Evolutionary conservation across 2,329 filamentous ascomycete species (phyloP).

Genomic region (Diaporthe vaccinii): DNA sequence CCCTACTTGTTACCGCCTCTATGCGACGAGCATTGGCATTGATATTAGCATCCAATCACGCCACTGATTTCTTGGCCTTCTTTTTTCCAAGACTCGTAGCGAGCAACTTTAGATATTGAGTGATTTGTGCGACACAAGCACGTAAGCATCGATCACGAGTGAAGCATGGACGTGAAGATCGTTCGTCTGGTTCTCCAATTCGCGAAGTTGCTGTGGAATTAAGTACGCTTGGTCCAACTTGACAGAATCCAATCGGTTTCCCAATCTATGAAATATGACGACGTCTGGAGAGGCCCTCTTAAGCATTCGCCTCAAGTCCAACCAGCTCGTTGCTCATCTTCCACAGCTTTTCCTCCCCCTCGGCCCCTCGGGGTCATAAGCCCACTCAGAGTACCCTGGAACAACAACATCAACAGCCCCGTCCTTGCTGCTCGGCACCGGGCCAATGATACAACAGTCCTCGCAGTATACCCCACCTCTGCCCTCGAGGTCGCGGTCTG

Average conservation of each 20-base stretch:
- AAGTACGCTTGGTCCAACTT: background rate
- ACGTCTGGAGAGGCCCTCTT: background rate
- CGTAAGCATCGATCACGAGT: background rate
- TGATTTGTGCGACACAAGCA: background rate
- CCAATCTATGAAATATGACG: background rate
- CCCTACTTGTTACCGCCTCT: slow-evolving; percentile 5
- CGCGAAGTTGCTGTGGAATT: background rate
- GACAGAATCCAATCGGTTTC: background rate
- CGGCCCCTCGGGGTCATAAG: slow-evolving; percentile 52
- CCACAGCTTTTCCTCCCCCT: slow-evolving; percentile 55
- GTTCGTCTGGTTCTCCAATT: background rate
- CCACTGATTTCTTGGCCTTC: background rate
- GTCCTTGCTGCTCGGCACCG: slow-evolving; percentile 40
- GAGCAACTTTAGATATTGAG: background rate
- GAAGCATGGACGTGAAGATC: slow-evolving; percentile 3
- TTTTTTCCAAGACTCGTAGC: background rate
- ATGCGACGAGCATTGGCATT: background rate
- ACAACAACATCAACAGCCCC: background rate
- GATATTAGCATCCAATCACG: background rate
- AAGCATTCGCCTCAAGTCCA: slow-evolving; percentile 41
- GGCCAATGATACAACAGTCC: slow-evolving; percentile 52
- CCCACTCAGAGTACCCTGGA: slow-evolving; percentile 43
- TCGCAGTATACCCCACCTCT: slow-evolving; percentile 58
- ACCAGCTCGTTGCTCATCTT: slow-evolving; percentile 51
- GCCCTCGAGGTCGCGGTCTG: slow-evolving; percentile 54